phyloP scores from a whole-genome alignment of 179 eudicot species.

The Heliamphora pulchella region DNA sequence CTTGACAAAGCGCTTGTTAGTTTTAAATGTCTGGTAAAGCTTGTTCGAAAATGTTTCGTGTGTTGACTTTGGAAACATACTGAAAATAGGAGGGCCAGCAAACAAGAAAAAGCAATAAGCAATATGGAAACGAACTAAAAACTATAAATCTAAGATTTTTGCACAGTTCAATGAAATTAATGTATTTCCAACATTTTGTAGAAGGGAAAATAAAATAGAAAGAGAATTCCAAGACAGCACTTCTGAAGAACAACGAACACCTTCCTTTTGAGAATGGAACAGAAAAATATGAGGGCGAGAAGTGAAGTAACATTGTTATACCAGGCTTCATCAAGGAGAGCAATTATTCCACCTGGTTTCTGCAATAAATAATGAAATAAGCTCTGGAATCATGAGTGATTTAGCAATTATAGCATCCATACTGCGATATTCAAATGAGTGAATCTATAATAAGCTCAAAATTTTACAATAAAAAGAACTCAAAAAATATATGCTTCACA shows the following conservation, averaged over 20 bases:
- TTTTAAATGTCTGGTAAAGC: slow-evolving; percentile 87
- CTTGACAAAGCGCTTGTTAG: slow-evolving; percentile 79
- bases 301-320: slow-evolving; percentile 27
- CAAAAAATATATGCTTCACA: neutral
- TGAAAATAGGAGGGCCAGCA: slow-evolving; percentile 30
- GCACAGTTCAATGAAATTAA: neutral
- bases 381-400: neutral
- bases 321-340: slow-evolving; percentile 99
- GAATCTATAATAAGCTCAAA: neutral
- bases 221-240: neutral
- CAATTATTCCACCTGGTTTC: slow-evolving; percentile 94
- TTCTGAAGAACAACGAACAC: neutral
- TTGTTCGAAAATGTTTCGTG: slow-evolving; percentile 89
- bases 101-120: slow-evolving; percentile 10
- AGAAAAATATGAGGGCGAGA: neutral
- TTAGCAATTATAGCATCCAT: neutral
- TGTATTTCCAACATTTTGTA: neutral
- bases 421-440: neutral
- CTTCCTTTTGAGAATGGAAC: slow-evolving; percentile 3
- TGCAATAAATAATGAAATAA: slow-evolving; percentile 31
- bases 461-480: neutral
- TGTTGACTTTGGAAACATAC: slow-evolving; percentile 98
- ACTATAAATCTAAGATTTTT: neutral
- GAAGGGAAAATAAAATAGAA: neutral
- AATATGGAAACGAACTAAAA: slow-evolving; percentile 1